Evolutionary conservation across 164 flowering plant genomes (phyloP).

Genomic region (Buxus sempervirens): DNA sequence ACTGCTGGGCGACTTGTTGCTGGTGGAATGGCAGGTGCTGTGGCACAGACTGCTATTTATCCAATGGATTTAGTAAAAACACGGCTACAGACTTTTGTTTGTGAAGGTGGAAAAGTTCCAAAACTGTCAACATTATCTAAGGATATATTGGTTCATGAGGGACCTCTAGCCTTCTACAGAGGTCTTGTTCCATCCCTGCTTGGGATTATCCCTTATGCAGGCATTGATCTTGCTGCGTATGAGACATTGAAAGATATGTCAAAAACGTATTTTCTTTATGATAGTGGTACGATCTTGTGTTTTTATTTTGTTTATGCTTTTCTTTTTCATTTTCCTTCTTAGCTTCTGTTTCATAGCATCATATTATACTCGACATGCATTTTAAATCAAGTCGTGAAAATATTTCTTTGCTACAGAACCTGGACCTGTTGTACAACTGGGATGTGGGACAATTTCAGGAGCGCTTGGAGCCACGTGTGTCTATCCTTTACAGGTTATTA

Average conservation of each 20-base stretch:
- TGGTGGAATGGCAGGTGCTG: slow-evolving; percentile 94
- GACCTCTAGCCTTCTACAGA: slow-evolving; percentile 85
- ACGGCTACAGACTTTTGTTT: slow-evolving; percentile 66
- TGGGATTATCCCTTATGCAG: slow-evolving; percentile 95
- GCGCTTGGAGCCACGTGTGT: slow-evolving; percentile 97
- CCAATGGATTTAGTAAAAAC: slow-evolving; percentile 96
- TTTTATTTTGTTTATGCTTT: slow-evolving; percentile 2
- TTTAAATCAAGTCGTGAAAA: neutral
- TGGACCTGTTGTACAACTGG: slow-evolving; percentile 77
- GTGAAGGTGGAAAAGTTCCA: slow-evolving; percentile 69
- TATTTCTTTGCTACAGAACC: slow-evolving; percentile 39
- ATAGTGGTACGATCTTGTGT: slow-evolving; percentile 43
- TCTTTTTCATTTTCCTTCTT: neutral
- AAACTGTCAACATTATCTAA: slow-evolving; percentile 51
- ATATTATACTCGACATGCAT: neutral
- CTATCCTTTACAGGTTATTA: slow-evolving; percentile 91
- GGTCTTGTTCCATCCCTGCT: slow-evolving; percentile 91
- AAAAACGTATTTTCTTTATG: slow-evolving; percentile 62
- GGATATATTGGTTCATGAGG: slow-evolving; percentile 89
- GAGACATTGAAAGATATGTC: slow-evolving; percentile 93
- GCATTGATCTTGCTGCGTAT: slow-evolving; percentile 93
- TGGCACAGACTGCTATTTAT: slow-evolving; percentile 87
- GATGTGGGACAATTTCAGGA: slow-evolving; percentile 94
- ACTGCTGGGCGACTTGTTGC: slow-evolving; percentile 71
- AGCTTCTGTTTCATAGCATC: slow-evolving; percentile 1